Conservation (phyloP, 805 yeast species). For the Candida odintsovae region DNA sequence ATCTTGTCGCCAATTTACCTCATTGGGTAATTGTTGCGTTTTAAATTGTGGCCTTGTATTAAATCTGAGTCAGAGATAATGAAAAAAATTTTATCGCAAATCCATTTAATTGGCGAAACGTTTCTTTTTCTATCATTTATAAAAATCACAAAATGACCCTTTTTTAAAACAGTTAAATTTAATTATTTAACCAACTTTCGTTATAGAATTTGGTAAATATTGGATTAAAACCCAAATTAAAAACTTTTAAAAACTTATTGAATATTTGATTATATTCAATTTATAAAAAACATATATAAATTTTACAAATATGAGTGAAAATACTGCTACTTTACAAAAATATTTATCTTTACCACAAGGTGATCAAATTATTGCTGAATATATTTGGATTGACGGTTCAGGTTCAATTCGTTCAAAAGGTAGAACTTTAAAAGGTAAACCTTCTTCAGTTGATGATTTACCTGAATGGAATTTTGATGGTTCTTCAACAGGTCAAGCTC, state of each 20-base stretch:
- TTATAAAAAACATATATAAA: not conserved
- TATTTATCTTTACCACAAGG: conserved; percentile 80
- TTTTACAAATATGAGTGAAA: conserved; percentile 25
- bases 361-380: conserved; percentile 88
- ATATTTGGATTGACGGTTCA: conserved; percentile 94
- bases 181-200: not conserved
- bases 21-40: no score
- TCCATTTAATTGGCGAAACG: not conserved
- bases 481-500: conserved; percentile 97
- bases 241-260: no score
- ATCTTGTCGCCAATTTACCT: no score
- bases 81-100: not conserved
- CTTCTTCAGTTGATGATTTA: conserved; percentile 72
- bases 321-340: conserved; percentile 78
- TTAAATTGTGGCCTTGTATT: no score
- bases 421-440: conserved; percentile 69
- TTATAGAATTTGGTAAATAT: conserved; percentile 1
- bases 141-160: not conserved
- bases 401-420: conserved; percentile 93
- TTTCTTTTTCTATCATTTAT: not conserved
- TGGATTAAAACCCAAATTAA: conserved; percentile 5
- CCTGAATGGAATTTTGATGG: conserved; percentile 99
- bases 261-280: not conserved
- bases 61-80: conserved; percentile 6
- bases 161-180: not conserved